phyloP scores from a whole-genome alignment of 2,329 filamentous ascomycete genomes.

The Fusarium multiceps region DNA sequence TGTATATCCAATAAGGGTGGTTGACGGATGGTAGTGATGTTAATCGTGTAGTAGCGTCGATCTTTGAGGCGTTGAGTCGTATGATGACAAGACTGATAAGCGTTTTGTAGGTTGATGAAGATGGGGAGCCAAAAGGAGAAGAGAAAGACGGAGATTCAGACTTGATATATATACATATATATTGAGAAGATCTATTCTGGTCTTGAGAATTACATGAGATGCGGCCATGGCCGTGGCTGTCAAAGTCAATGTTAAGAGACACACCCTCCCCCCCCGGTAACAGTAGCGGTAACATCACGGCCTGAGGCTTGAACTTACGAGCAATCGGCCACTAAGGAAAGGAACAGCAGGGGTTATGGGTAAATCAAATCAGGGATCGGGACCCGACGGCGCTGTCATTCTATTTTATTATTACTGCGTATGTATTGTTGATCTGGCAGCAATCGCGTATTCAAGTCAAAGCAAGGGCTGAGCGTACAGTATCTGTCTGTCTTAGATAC shows the following conservation, averaged over 20 bases:
- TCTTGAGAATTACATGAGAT: slow-evolving; percentile 1
- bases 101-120: slow-evolving; percentile 8
- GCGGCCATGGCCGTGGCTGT: slow-evolving; percentile 14
- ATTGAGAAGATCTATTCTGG: neutral
- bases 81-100: slow-evolving; percentile 18
- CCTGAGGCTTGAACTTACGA: slow-evolving; percentile 24
- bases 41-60: slow-evolving; percentile 21
- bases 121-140: slow-evolving; percentile 16
- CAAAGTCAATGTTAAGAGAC: slow-evolving; percentile 14
- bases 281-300: neutral
- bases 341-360: slow-evolving; percentile 17
- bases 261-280: slow-evolving; percentile 22
- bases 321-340: slow-evolving; percentile 9
- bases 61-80: slow-evolving; percentile 26
- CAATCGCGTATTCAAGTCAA: neutral
- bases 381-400: slow-evolving; percentile 16
- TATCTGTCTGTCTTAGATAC: neutral
- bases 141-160: neutral
- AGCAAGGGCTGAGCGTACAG: neutral
- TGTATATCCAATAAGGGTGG: slow-evolving; percentile 20
- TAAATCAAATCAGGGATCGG: slow-evolving; percentile 32
- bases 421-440: neutral
- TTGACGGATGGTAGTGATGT: slow-evolving; percentile 5
- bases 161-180: slow-evolving; percentile 36
- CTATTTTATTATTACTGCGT: neutral